Percentiles rank a stretch among this genome's conserved stretches.
Evolutionary conservation across 176 grass and related monocot genomes (phyloP).

Genomic region (Juncus effusus): DNA sequence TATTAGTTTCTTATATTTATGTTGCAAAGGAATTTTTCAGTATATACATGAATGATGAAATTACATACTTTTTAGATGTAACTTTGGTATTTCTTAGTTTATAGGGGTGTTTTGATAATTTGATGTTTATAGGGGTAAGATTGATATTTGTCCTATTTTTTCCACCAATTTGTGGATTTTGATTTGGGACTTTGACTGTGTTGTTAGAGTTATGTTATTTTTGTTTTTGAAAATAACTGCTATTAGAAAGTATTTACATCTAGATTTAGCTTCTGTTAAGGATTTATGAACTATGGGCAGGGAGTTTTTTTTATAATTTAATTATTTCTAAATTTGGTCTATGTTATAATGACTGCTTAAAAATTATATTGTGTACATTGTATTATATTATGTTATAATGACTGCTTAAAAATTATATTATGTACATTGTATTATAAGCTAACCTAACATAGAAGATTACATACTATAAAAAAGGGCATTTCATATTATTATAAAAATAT

Average conservation of each 20-base stretch:
- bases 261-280: constrained; percentile 16
- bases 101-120: too few species aligned
- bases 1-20: neutral
- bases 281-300: neutral
- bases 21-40: neutral
- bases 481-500: too few species aligned
- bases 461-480: too few species aligned
- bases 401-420: neutral
- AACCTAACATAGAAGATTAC: too few species aligned
- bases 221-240: constrained; percentile 20
- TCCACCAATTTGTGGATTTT: neutral
- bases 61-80: too few species aligned
- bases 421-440: too few species aligned
- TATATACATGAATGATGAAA: neutral
- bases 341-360: too few species aligned
- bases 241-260: neutral
- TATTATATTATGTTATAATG: neutral
- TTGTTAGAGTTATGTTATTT: neutral
- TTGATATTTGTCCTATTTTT: too few species aligned
- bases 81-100: too few species aligned
- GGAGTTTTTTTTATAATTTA: neutral
- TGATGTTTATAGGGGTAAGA: too few species aligned
- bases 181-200: constrained; percentile 6
- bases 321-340: too few species aligned
- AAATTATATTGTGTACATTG: neutral